These are phyloP conservation scores for Ceriops tagal DNA, from an alignment of 345 rosid species.

Conservation along the genomic window DNA sequence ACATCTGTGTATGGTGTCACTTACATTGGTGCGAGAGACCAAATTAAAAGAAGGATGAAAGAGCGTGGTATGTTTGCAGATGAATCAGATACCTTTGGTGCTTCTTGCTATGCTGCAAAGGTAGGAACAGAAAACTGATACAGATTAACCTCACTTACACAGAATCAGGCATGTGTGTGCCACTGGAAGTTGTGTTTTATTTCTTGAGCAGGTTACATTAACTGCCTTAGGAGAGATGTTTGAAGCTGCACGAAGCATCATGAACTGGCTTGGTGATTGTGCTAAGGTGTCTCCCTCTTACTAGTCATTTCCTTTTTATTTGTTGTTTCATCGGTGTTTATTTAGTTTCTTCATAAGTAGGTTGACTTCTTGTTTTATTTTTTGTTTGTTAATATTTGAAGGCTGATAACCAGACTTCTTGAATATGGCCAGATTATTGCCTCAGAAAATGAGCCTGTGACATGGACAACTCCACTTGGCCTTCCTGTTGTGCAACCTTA, in stretches of 20 bases:
- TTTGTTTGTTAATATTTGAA: neutral
- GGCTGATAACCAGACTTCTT: constrained; percentile 14
- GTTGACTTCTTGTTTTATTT: neutral
- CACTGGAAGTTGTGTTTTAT: constrained; percentile 10
- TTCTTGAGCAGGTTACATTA: constrained; percentile 63
- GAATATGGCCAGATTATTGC: constrained; percentile 66
- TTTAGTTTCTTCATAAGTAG: neutral
- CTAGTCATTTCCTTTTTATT: neutral
- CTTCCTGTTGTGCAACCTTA: constrained; percentile 99
- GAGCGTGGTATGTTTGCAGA: constrained; percentile 66
- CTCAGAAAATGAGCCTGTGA: constrained; percentile 79
- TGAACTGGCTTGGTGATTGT: constrained; percentile 96
- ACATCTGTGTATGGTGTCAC: constrained; percentile 99
- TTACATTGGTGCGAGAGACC: constrained; percentile 92
- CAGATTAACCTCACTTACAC: neutral
- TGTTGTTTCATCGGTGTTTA: neutral
- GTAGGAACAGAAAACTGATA: constrained; percentile 34
- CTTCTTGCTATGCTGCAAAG: constrained; percentile 97
- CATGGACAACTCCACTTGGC: constrained; percentile 95
- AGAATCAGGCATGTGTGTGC: constrained; percentile 3
- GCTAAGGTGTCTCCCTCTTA: constrained; percentile 59
- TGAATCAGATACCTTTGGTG: constrained; percentile 52
- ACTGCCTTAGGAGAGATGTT: constrained; percentile 93
- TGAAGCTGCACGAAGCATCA: constrained; percentile 90
- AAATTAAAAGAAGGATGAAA: constrained; percentile 86